These are phyloP conservation scores for Aspergillus alliaceus DNA, from an alignment of 2,329 filamentous ascomycete species.

Conservation along the genomic window DNA sequence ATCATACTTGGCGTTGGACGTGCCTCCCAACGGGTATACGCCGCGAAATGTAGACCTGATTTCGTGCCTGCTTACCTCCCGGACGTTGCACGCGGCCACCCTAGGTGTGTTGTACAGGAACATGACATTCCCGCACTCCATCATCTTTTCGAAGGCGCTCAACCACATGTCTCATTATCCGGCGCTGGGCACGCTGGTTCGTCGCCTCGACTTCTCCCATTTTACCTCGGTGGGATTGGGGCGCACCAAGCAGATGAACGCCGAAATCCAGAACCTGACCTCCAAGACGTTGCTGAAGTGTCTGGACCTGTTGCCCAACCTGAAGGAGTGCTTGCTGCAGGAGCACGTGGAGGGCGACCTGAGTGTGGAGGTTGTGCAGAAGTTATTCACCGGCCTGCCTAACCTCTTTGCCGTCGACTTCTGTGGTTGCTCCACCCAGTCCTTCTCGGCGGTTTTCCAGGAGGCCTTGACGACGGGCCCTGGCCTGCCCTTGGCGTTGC, in stretches of 20 bases:
- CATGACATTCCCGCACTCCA: constrained; percentile 79
- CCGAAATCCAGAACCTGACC: constrained; percentile 73
- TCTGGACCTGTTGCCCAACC: constrained; percentile 68
- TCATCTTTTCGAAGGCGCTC: constrained; percentile 80
- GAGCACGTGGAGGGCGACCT: constrained; percentile 80
- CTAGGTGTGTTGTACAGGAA: constrained; percentile 73
- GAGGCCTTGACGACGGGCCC: constrained; percentile 50
- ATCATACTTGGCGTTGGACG: constrained; percentile 70
- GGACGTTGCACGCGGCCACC: constrained; percentile 69
- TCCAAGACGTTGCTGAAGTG: constrained; percentile 70
- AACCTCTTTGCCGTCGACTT: constrained; percentile 70
- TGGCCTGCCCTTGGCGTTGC: constrained; percentile 51
- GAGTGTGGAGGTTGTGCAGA: constrained; percentile 65
- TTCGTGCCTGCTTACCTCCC: constrained; percentile 74
- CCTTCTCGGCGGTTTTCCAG: constrained; percentile 67
- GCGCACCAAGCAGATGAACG: constrained; percentile 71
- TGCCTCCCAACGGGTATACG: constrained; percentile 72
- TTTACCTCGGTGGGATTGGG: constrained; percentile 80
- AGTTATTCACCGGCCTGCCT: constrained; percentile 68
- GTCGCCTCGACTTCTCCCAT: constrained; percentile 80
- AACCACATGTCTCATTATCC: constrained; percentile 66
- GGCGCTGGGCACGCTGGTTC: constrained; percentile 71
- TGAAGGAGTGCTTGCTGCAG: constrained; percentile 76
- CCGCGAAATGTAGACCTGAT: constrained; percentile 77
- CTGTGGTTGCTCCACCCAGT: constrained; percentile 69